Base-by-base conservation (phyloP, 805 yeast species). In the Candida loeiensis region DNA sequence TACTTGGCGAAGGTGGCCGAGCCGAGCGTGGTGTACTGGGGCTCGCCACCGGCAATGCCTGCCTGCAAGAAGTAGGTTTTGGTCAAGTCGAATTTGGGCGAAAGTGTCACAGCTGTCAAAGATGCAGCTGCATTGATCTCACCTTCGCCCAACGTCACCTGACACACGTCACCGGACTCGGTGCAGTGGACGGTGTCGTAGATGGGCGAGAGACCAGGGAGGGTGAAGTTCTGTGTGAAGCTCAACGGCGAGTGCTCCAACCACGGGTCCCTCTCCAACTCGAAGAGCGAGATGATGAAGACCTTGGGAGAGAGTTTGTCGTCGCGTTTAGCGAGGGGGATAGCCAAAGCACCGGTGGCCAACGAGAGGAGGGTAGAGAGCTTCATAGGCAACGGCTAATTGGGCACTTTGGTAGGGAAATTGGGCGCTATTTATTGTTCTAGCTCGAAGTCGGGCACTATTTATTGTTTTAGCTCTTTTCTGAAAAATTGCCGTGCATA, bases 31-130 rank as follows among this genome's bases (percentile, higher is more conserved):
- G 77, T 79, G 46, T 62, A 54, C 31, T 63, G 46, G 21, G 85
- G 85, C 47, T 76, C 73, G 40, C 80, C 77, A 44, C 85, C 85
- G 9, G 79, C 84, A 53, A 80, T 80, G 55, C 86, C 86, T 16
- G 81, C 80, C 45, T 78, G 63, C 48, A 80, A 48, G 65, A 77
- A 80, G 64, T 78, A 80, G 31, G 85, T 77, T 50, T 74, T 70
- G 26, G 77, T 55, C 37, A 80, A 67, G 53, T 80, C 82, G 45
- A 80, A 79, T 42, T 66, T 50, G 28, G 82, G 78, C 41, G 69
- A 66, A 54, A 77, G 63, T 8, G 73, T 56, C 46, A 80, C 59
- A 5, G 85, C 80, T 30, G 75, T 69, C 43, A 79, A 54, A 17
- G 83, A 66, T 18, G 79, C 46, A 12, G 85, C 85, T 27, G 85